Evolutionary conservation across 2,329 filamentous ascomycete genomes (phyloP).

Genomic region (Sordariomycetes sp.): DNA sequence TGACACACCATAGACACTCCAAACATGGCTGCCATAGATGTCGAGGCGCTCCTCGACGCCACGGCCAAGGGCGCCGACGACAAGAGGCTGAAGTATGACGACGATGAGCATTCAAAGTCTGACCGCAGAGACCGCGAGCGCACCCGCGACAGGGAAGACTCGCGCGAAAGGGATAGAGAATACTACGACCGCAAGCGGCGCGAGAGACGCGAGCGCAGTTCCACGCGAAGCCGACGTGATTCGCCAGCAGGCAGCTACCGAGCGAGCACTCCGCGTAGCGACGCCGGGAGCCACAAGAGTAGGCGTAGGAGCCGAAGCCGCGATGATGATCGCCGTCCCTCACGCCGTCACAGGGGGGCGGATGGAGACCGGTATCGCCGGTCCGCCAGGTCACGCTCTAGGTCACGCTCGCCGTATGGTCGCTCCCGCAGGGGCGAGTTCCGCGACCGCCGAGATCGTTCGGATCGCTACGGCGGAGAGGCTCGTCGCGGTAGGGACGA

Average conservation of each 20-base stretch:
- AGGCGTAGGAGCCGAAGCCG: slow-evolving; percentile 70
- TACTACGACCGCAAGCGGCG: slow-evolving; percentile 37
- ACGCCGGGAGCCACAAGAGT: slow-evolving; percentile 71
- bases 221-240: slow-evolving; percentile 29
- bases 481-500: slow-evolving; percentile 28
- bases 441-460: slow-evolving; percentile 35
- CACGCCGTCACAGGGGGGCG: slow-evolving; percentile 62
- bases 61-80: slow-evolving; percentile 55
- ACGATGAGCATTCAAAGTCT: slow-evolving; percentile 46
- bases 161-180: slow-evolving; percentile 45
- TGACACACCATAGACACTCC: slow-evolving; percentile 13
- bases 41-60: slow-evolving; percentile 84
- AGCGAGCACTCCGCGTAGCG: slow-evolving; percentile 60
- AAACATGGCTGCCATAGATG: slow-evolving; percentile 50
- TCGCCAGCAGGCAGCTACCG: slow-evolving; percentile 43
- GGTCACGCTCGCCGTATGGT: slow-evolving; percentile 60
- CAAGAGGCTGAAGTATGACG: slow-evolving; percentile 37
- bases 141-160: slow-evolving; percentile 43
- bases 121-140: slow-evolving; percentile 36
- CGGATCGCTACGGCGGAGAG: slow-evolving; percentile 32
- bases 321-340: slow-evolving; percentile 63
- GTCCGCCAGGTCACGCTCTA: slow-evolving; percentile 50
- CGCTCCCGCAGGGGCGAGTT: slow-evolving; percentile 40
- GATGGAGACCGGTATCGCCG: slow-evolving; percentile 60
- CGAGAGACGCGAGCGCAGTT: slow-evolving; percentile 46